Conservation (phyloP, 495 filamentous ascomycete genomes). For the Neurospora tetrasperma region DNA sequence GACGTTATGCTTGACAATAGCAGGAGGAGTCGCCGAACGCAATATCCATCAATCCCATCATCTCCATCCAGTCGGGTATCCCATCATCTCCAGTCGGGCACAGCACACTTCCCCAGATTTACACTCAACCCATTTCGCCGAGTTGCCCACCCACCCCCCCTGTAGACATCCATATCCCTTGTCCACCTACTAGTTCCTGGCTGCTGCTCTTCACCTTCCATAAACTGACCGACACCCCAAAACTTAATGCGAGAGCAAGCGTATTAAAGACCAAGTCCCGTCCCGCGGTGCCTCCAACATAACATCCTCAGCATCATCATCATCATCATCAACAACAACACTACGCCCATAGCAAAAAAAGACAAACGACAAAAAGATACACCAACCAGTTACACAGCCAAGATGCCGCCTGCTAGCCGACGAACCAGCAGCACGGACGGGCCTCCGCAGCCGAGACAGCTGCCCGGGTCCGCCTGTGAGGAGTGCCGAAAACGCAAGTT, state of each 20-base stretch:
- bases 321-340: no score
- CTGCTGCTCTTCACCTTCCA: neutral
- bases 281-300: neutral
- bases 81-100: neutral
- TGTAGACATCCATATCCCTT: neutral
- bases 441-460: constrained; percentile 26
- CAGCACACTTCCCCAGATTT: neutral
- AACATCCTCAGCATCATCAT: neutral
- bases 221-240: neutral
- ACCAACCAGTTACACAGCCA: neutral
- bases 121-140: neutral
- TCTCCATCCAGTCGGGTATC: neutral
- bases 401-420: neutral
- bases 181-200: neutral
- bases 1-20: neutral
- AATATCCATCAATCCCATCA: neutral
- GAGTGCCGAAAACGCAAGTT: constrained; percentile 41
- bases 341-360: no score
- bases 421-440: neutral
- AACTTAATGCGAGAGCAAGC: neutral
- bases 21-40: neutral
- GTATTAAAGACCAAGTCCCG: neutral
- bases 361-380: neutral
- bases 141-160: neutral
- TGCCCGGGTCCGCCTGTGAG: constrained; percentile 36